Conservation (phyloP, 2,329 filamentous ascomycete genomes). For the Fusarium albidum region DNA sequence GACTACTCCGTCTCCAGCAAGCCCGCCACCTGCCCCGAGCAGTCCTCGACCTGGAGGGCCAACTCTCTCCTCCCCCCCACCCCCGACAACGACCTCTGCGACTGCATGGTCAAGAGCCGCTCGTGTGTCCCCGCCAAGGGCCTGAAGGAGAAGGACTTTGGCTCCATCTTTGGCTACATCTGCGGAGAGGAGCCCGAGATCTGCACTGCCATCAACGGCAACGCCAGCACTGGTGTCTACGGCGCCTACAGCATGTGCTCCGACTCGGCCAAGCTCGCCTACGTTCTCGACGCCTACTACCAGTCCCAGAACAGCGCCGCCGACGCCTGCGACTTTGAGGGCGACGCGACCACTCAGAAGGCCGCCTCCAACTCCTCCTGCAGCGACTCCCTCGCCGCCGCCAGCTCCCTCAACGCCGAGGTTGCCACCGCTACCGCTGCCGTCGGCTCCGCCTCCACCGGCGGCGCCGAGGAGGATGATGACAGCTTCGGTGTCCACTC, state of each 20-base stretch:
- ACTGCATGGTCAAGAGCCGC: conserved; percentile 82
- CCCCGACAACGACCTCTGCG: conserved; percentile 81
- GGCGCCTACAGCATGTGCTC: conserved; percentile 83
- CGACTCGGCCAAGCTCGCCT: conserved; percentile 74
- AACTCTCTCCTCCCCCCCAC: conserved; percentile 77
- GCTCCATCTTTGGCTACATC: conserved; percentile 76
- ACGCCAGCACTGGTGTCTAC: conserved; percentile 73
- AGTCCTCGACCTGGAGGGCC: conserved; percentile 69
- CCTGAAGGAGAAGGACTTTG: conserved; percentile 67
- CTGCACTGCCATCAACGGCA: conserved; percentile 74
- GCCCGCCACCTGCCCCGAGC: conserved; percentile 74
- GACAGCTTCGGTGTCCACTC: conserved; percentile 49
- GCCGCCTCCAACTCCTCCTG: conserved; percentile 61
- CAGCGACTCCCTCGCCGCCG: conserved; percentile 65
- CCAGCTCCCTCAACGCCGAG: conserved; percentile 63
- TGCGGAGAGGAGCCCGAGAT: conserved; percentile 66
- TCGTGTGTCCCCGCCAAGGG: conserved; percentile 71
- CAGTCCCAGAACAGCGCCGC: conserved; percentile 59
- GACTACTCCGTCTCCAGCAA: conserved; percentile 80
- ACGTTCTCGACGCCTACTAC: conserved; percentile 79
- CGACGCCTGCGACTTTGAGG: conserved; percentile 75
- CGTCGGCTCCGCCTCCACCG: conserved; percentile 41
- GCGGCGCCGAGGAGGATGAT: conserved; percentile 31
- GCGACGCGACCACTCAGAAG: conserved; percentile 66
- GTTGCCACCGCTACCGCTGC: conserved; percentile 56